Evolutionary conservation across 352 stramenopile species (phyloP), one percentile per base, ranked within the genome.

Genomic region (Pythium coloratum): DNA sequence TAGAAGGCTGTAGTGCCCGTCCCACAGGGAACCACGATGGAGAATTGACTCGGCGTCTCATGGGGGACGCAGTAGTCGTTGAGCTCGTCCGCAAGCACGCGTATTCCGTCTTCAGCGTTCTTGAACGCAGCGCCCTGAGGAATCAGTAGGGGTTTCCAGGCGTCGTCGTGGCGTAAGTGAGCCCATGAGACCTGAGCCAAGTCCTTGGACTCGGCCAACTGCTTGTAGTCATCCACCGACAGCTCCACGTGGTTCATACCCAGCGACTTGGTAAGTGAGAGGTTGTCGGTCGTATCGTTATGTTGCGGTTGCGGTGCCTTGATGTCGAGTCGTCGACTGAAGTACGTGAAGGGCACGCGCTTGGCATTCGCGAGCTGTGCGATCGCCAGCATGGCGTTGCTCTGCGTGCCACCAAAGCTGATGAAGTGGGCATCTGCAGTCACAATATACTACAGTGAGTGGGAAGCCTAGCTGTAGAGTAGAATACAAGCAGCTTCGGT

Each of bases 361-460:
- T 84, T 86, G n/a, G 70, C 70, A 51, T 89, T 72, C n/a, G 88
- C 84, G 36, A 96, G 58, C 66, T 96, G 88, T 7, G 88, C 88
- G 56, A 96, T 76, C 10, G 88, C 86, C 44, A 94, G 66, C 88
- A 96, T 96, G 40, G 88, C 88, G 60, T 96, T 96, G 67, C 88
- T 96, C 65, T 94, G 86, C 12, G 87, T 76, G 1, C 88, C 88
- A 18, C 88, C 88, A 58, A 81, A 94, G 73, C 86, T 96, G 42
- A 90, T 67, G 28, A 96, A 57, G 57, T 94, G 84, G 8, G 73
- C 65, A 30, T 82, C 71, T 73, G 44, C 10, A 40, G n/a, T 28
- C 38, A 56, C 30, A 38, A 32, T 7, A 32, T 7, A 40, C 5
- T 3, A 59, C 13, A 44, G 38, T 44, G 1, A 44, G 12, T n/a